phyloP scores from a whole-genome alignment of 1,284 basidiomycete species.

The Ceratobasidium sp. region DNA sequence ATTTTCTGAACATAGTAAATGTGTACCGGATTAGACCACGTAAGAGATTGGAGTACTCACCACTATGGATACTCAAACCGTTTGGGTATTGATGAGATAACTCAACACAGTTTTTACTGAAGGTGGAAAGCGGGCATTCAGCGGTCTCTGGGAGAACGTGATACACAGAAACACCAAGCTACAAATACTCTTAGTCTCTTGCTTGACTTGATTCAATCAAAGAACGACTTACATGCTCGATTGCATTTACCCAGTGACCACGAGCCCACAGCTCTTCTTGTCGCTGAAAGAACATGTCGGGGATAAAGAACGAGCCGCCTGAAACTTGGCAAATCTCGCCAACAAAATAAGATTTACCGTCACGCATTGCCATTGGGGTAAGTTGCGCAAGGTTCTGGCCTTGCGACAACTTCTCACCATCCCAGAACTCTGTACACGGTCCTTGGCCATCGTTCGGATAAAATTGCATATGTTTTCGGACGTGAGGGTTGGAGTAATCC shows the following conservation, averaged over 20 bases:
- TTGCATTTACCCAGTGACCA: neutral
- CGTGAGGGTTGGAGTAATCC: constrained; percentile 4
- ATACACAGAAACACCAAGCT: too few relatives aligned
- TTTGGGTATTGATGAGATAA: too few relatives aligned
- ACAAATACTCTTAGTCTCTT: too few relatives aligned
- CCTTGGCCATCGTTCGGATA: neutral
- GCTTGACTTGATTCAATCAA: too few relatives aligned
- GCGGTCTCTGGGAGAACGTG: too few relatives aligned
- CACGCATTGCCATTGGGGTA: constrained; percentile 3
- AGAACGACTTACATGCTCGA: neutral
- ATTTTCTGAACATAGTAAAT: neutral
- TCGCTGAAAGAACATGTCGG: constrained; percentile 5
- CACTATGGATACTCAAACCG: too few relatives aligned
- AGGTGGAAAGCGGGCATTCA: too few relatives aligned
- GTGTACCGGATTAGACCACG: neutral
- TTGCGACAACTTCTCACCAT: neutral
- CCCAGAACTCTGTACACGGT: neutral
- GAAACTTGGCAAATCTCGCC: neutral
- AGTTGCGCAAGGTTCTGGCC: constrained; percentile 4
- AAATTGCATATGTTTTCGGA: constrained; percentile 1
- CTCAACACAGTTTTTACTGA: too few relatives aligned
- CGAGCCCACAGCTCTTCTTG: constrained; percentile 5
- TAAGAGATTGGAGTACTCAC: too few relatives aligned
- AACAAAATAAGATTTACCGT: neutral
- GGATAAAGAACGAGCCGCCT: neutral